Evolutionary conservation across 331 rosid species (phyloP).

Genomic region (Saraca asoca): DNA sequence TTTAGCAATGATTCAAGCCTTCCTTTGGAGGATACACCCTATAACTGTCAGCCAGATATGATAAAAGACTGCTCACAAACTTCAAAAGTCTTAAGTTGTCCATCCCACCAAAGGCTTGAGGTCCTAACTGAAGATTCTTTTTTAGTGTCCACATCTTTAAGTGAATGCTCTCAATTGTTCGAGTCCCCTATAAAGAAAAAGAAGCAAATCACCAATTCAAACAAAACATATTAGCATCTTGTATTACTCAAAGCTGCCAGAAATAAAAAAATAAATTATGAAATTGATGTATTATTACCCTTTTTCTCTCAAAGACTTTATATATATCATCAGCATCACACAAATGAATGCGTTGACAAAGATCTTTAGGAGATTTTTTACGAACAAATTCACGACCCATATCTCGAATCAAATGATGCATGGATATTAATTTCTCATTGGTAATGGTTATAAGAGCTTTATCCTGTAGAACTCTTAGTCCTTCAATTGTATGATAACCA

Average conservation of each 20-base stretch:
- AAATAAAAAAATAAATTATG: no score
- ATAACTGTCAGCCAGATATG: no score
- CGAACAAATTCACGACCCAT: constrained; percentile 3
- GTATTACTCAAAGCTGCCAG: no score
- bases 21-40: constrained; percentile 17
- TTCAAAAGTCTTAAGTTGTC: neutral
- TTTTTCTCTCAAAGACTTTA: neutral
- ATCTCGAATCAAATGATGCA: constrained; percentile 15
- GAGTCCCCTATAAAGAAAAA: no score
- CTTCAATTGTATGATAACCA: neutral
- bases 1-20: constrained; percentile 26
- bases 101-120: no score
- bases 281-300: neutral
- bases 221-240: no score
- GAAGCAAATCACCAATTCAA: no score
- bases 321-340: neutral
- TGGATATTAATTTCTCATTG: neutral
- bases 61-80: constrained; percentile 1
- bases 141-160: no score
- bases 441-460: neutral
- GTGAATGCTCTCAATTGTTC: no score
- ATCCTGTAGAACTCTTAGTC: neutral
- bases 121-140: no score
- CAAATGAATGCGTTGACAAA: neutral
- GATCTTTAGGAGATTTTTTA: neutral